Evolutionary conservation across 1,139 yeast genomes (phyloP), one percentile per base, ranked within the genome.

Genomic region (Diutina mesorugosa): DNA sequence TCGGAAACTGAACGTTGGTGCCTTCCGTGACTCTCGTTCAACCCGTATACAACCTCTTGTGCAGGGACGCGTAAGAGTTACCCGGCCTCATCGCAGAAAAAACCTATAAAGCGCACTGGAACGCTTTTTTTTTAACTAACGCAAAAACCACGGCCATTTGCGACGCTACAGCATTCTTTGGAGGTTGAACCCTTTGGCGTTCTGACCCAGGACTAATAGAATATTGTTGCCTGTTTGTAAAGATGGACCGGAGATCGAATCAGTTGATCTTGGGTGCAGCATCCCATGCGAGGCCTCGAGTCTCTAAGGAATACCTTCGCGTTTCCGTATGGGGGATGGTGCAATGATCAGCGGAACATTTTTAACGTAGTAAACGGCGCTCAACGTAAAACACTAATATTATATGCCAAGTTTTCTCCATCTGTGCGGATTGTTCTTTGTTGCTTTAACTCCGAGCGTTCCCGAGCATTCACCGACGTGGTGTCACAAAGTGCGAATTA

Each of bases 201-300:
- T 77, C 81, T 76, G 87, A 74, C 88, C 90, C 90, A 84, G 82
- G 89, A 84, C 86, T 76, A 75, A 74, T 75, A 77, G 85, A 77
- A 78, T 80, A 78, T 76, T 70, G 80, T 76, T 72, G 76, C 71
- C 60, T 59, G 62, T 66, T 64, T 66, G 65, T 61, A 62, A 64
- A 64, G 65, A 66, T 78, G 87, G 80, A 77, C 87, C 82, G 89
- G 84, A 84, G 88, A 84, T 62, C 62, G 77, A 72, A 68, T 35
- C 70, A 69, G 78, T 75, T 71, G 83, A 77, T 85, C 90, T 85
- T 82, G 90, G 90, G 90, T 85, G 90, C 90, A 83, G 84, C 83
- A 76, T 70, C 73, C 77, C 87, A 81, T 82, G 74, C 67, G 62
- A 69, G 72, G 69, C 70, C 68, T 69, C 69, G 68, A 69, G 69